phyloP scores from a whole-genome alignment of 768 basidiomycete genomes.

The Amanita brunnescens region DNA sequence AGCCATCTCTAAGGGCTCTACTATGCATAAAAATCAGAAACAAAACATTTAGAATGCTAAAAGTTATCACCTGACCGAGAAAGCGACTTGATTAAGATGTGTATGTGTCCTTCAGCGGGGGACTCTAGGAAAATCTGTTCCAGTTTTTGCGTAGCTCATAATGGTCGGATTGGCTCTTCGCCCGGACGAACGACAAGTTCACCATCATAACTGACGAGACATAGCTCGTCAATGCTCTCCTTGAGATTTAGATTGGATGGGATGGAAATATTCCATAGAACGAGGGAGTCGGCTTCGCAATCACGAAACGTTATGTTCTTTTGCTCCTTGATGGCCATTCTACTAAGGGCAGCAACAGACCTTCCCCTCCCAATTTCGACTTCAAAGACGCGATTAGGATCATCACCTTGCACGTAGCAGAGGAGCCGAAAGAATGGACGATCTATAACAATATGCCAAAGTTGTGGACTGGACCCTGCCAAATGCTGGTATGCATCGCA shows the following conservation, averaged over 20 bases:
- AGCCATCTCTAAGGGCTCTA: no score
- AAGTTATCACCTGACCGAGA: no score
- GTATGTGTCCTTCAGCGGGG: no score
- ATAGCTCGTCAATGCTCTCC: background rate
- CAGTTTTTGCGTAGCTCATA: background rate
- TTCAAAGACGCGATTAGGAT: background rate
- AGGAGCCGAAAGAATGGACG: background rate
- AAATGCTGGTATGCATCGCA: no score
- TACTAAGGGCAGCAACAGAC: constrained; percentile 2
- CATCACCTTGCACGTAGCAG: background rate
- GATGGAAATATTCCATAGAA: constrained; percentile 7
- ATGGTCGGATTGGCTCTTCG: background rate
- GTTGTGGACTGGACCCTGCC: no score
- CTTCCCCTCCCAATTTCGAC: background rate
- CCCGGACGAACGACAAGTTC: background rate
- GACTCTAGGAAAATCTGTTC: no score
- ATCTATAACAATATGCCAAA: no score
- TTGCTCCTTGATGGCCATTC: constrained; percentile 5
- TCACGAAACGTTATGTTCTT: background rate
- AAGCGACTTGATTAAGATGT: no score
- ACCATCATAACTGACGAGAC: background rate
- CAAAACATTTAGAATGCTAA: no score
- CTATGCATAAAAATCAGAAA: no score
- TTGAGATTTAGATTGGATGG: background rate
- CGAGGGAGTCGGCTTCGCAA: background rate